Percentiles rank a stretch among this genome's conserved stretches.
Evolutionary conservation across 129 eudicot species (phyloP).

Genomic region (Escallonia herrerae): DNA sequence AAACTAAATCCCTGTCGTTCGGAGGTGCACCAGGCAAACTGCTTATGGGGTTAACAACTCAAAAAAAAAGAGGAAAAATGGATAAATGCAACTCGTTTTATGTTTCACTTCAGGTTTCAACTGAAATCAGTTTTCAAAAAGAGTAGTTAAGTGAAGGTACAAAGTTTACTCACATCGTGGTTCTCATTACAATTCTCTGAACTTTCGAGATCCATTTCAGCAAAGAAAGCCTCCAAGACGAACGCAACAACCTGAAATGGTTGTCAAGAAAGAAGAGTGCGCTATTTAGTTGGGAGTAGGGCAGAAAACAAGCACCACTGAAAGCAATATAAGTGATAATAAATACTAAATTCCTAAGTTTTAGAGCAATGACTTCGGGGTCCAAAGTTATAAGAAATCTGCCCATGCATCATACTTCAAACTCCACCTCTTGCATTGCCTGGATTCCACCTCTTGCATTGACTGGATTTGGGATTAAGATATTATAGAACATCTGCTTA

Average conservation of each 20-base stretch:
- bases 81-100: not conserved
- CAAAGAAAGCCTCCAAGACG: slow-evolving; percentile 96
- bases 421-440: too few species aligned
- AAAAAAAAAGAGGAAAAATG: too few species aligned
- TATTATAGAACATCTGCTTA: too few species aligned
- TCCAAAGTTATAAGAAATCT: not conserved
- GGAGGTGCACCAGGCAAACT: too few species aligned
- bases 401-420: too few species aligned
- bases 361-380: not conserved
- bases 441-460: too few species aligned
- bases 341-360: not conserved
- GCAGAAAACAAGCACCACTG: too few species aligned
- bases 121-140: not conserved
- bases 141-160: not conserved
- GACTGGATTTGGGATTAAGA: too few species aligned
- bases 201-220: slow-evolving; percentile 76
- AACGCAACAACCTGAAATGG: slow-evolving; percentile 95
- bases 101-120: not conserved
- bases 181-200: slow-evolving; percentile 41
- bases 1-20: too few species aligned
- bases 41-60: too few species aligned
- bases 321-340: not conserved
- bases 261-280: not conserved
- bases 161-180: slow-evolving; percentile 36
- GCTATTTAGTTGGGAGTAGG: too few species aligned